Evolutionary conservation across 305 asterid genomes (phyloP), one percentile per base, ranked within the genome.

Genomic region (Nicotiana rustica): DNA sequence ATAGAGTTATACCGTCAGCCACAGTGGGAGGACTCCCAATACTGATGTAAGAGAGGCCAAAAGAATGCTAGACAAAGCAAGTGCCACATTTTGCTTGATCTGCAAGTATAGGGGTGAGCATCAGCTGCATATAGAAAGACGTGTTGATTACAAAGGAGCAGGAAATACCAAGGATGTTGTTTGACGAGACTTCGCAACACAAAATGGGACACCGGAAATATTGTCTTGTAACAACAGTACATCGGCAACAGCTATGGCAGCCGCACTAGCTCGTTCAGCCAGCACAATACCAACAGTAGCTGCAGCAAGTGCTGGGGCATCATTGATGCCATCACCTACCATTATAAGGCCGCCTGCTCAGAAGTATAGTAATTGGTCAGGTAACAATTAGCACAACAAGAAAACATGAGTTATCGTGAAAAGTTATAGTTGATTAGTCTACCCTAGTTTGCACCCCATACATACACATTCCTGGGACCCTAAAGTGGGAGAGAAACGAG

Each of bases 311-410:
- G 99, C 99, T 2, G 99, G 99, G 60, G 98, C 99, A 81, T 97
- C 99, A 82, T 97, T 97, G 84, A 97, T 97, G 73, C 99, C 99
- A 81, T 97, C 99, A 81, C 99, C 99, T 62, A 97, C 99, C 99
- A 97, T 97, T 81, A 97, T 89, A 25, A 97, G 96, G 79, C 98
- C 98, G 73, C 94, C 98, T 93, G 90, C 62, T 33, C 38, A 31
- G 69, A 59, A 65, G 78, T 66, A 77, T 17, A 70, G 49, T 61
- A 66, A 31, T 77, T 60, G 52, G 67, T 67, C 19, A 61, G 70
- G 52, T 41, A 41, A 41, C 12, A 41, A 41, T 41, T 33, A 80
- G 41, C 19, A 25, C 29, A 6, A 14, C 5, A 31, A 25, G 29
- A 10, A 44, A 17, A 64, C 44, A 14, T 55, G 80, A 31, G 31